phyloP scores from a whole-genome alignment of 495 filamentous ascomycete species.

The Aspergillus hancockii region DNA sequence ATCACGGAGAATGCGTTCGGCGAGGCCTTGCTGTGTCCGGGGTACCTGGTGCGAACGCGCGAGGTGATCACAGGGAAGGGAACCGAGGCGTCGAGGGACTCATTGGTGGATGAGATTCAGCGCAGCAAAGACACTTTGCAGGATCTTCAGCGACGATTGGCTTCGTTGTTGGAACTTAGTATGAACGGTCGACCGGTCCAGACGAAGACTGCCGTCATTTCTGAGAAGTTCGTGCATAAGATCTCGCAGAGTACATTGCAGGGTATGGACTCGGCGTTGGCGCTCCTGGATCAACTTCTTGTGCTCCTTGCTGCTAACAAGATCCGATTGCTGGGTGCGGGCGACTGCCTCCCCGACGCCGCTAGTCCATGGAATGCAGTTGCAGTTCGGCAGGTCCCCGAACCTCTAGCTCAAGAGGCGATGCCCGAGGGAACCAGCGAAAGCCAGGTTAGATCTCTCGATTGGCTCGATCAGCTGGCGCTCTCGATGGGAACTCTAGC shows the following conservation, averaged over 20 bases:
- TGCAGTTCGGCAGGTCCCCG: background rate
- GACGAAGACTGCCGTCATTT: slow-evolving; percentile 13
- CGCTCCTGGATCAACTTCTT: slow-evolving; percentile 20
- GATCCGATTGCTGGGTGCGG: background rate
- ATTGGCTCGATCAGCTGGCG: slow-evolving; percentile 20
- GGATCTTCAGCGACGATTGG: slow-evolving; percentile 17
- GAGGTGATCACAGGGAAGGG: slow-evolving; percentile 6
- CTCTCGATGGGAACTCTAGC: slow-evolving; percentile 25
- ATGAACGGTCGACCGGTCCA: slow-evolving; percentile 7
- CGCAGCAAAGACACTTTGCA: slow-evolving; percentile 13
- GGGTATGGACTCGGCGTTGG: slow-evolving; percentile 15
- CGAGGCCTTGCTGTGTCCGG: slow-evolving; percentile 28
- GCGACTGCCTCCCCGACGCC: background rate
- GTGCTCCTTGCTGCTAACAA: slow-evolving; percentile 16
- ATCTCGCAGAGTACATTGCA: slow-evolving; percentile 17
- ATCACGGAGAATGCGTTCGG: slow-evolving; percentile 28
- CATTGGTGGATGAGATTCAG: slow-evolving; percentile 15
- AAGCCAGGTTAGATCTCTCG: background rate
- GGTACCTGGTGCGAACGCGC: slow-evolving; percentile 23
- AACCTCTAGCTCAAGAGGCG: background rate
- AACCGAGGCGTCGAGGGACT: background rate
- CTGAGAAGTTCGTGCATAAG: slow-evolving; percentile 9
- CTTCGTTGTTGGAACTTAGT: slow-evolving; percentile 4
- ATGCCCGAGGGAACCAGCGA: background rate
- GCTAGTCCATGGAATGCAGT: background rate